Percentiles rank a stretch among this genome's conserved stretches.
These are phyloP conservation scores for Ulvella scutata DNA, from an alignment of 139 green algal species.

Conservation along the genomic window DNA sequence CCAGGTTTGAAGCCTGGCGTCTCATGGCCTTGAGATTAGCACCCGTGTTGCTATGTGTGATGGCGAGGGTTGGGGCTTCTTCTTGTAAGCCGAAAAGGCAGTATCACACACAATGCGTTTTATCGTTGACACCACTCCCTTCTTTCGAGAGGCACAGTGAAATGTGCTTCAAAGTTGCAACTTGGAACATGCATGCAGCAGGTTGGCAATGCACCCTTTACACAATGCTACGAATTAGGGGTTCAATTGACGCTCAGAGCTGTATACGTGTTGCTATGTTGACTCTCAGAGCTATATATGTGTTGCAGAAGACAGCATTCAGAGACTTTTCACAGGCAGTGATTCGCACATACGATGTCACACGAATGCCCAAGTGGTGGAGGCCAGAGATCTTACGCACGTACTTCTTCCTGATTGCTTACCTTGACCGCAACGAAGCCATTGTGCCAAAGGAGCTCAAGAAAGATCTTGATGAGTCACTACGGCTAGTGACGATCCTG, in stretches of 20 bases:
- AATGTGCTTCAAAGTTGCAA: no score
- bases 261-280: neutral
- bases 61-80: no score
- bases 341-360: neutral
- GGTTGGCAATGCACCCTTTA: no score
- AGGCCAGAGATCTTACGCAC: neutral
- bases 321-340: neutral
- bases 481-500: neutral
- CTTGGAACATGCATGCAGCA: no score
- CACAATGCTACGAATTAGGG: no score
- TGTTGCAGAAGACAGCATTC: neutral
- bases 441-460: neutral
- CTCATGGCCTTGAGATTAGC: no score
- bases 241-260: neutral
- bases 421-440: neutral
- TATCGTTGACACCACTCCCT: no score
- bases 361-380: neutral
- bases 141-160: no score
- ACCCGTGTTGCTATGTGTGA: no score
- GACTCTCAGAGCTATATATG: neutral
- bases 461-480: neutral
- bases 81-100: no score
- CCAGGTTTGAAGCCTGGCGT: no score
- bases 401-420: neutral
- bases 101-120: no score